Evolutionary conservation across 1,139 yeast species (phyloP).

Genomic region (Candida sp.): DNA sequence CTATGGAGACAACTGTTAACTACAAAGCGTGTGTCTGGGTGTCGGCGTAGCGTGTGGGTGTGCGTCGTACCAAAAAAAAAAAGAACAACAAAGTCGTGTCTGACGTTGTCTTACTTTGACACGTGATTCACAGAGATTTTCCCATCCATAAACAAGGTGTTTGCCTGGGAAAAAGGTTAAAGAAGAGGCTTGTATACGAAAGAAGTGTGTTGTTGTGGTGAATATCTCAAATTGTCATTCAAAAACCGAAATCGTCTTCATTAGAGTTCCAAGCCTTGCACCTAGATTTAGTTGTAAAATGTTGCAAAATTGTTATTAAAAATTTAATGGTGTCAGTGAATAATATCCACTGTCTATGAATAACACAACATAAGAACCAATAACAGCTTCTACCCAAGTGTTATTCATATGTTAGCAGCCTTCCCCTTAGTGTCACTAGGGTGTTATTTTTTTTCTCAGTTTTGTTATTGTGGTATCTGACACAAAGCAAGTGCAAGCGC

Average conservation of each 20-base stretch:
- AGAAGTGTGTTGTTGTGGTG: too few relatives aligned
- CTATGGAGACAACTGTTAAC: neutral
- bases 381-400: too few relatives aligned
- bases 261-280: too few relatives aligned
- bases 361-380: too few relatives aligned
- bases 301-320: neutral
- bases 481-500: neutral
- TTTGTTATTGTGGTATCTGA: neutral
- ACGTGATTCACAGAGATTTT: neutral
- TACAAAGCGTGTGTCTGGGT: neutral
- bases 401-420: too few relatives aligned
- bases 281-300: neutral
- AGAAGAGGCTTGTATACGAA: too few relatives aligned
- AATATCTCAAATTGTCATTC: too few relatives aligned
- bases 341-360: too few relatives aligned
- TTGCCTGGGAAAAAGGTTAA: too few relatives aligned
- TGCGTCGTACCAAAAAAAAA: neutral
- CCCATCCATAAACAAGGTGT: neutral
- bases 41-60: neutral
- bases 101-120: neutral
- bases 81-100: neutral
- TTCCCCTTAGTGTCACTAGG: neutral
- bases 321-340: too few relatives aligned
- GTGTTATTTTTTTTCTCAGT: neutral
- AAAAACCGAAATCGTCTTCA: too few relatives aligned